Conservation (phyloP, 495 filamentous ascomycete species). For the Xylaria sp. region DNA sequence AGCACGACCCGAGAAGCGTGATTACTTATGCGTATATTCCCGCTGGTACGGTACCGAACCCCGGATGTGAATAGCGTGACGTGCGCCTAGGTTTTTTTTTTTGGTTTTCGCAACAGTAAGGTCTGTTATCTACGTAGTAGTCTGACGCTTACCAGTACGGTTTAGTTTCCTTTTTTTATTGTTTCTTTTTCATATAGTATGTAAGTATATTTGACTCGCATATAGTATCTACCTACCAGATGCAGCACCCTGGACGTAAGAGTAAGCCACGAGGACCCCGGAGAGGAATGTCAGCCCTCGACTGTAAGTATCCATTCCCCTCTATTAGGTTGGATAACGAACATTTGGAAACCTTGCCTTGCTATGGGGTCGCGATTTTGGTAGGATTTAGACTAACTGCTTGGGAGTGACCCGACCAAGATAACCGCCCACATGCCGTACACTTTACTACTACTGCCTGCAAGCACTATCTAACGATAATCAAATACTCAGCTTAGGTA, state of each 20-base stretch:
- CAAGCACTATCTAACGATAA: too few species aligned
- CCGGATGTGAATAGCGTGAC: conserved; percentile 6
- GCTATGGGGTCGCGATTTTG: not conserved
- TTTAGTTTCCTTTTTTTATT: not conserved
- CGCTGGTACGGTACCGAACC: conserved; percentile 11
- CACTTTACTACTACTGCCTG: too few species aligned
- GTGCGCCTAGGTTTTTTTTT: not conserved
- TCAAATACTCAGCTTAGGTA: too few species aligned
- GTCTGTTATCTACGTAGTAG: not conserved
- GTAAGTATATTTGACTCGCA: not conserved
- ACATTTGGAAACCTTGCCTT: not conserved
- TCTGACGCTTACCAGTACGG: not conserved
- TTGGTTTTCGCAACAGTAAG: not conserved
- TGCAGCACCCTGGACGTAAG: not conserved
- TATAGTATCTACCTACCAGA: not conserved
- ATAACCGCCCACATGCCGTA: too few species aligned
- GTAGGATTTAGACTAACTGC: not conserved
- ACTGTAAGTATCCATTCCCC: not conserved
- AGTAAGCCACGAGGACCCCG: conserved; percentile 9
- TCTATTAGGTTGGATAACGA: not conserved
- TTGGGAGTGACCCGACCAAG: too few species aligned
- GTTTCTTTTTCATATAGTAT: not conserved
- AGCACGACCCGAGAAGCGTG: not conserved
- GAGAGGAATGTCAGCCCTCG: not conserved
- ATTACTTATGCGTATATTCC: not conserved